Evolutionary conservation across 345 rosid species (phyloP), one percentile per base, ranked within the genome.

Genomic region (Hirschfeldia incana): DNA sequence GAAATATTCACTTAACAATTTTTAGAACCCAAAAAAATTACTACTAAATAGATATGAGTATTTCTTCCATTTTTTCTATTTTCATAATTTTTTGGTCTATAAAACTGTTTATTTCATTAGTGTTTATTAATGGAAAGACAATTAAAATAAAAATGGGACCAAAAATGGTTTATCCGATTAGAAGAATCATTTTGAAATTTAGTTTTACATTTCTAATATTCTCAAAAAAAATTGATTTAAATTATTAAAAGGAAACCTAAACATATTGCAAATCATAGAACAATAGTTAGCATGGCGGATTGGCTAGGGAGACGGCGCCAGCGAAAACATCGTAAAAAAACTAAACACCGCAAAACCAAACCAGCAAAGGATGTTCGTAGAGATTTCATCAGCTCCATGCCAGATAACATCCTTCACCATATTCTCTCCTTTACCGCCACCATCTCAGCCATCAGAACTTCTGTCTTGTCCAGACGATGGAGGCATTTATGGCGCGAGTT

Each of bases 371-470:
- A 58, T 7, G 42, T 42, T 42, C 49, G 42, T 63, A 42, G 26
- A 63, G 72, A 69, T 15, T 12, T 68, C 17, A 12, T 68, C 57
- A 68, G 60, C 72, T 27, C 72, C 15, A n/a, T 69, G 29, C 72
- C 60, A 13, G 39, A 69, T 21, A 27, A 44, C 0, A 69, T 69
- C 60, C 72, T 69, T 58, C 72, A 28, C 57, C 60, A 69, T 61
- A 72, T 72, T 4, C 37, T 72, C 27, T 72, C 75, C 26, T 72
- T 60, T 59, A 27, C 42, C 10, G 67, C 37, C 27, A 72, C 67
- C 67, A 39, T 0, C 28, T 8, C n/a, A 9, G 26, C 67, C 12
- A 72, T 60, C 0, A 34, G 16, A 57, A 70, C 65, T n/a, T 55
- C 74, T 4, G 65, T 58, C 33, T 57, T 70, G 49, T 70, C 74